Evolutionary conservation across 2,329 filamentous ascomycete genomes (phyloP).

Genomic region (Sclerotinia nivalis): DNA sequence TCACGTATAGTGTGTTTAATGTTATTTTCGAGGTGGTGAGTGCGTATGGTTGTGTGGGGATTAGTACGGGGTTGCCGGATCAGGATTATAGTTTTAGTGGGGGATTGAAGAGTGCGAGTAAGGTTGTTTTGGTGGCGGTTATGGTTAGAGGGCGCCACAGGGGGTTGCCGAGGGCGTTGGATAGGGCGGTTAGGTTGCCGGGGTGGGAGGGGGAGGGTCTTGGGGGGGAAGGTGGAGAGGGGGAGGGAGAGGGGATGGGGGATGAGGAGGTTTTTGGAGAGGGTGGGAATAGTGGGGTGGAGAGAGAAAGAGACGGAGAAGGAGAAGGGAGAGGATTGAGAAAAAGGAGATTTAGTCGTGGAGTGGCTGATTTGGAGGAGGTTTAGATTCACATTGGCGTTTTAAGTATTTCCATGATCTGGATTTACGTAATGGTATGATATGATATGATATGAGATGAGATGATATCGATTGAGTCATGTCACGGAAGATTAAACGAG

Average conservation of each 20-base stretch:
- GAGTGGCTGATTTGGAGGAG: background rate
- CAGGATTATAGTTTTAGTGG: slow-evolving; percentile 57
- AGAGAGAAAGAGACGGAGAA: background rate
- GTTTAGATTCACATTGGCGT: too few species aligned
- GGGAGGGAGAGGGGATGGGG: background rate
- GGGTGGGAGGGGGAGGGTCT: slow-evolving; percentile 23
- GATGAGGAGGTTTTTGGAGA: background rate
- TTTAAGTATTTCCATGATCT: too few species aligned
- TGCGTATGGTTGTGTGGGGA: slow-evolving; percentile 62
- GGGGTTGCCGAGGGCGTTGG: slow-evolving; percentile 57
- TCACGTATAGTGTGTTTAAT: slow-evolving; percentile 59
- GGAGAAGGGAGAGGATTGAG: background rate
- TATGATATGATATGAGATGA: background rate
- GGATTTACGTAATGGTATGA: background rate
- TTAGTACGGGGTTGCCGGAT: slow-evolving; percentile 57
- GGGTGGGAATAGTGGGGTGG: too few species aligned
- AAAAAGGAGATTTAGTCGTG: slow-evolving; percentile 9
- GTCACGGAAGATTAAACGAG: background rate
- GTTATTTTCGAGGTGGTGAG: slow-evolving; percentile 59
- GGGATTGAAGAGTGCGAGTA: slow-evolving; percentile 55
- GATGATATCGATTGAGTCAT: background rate
- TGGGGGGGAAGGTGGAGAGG: slow-evolving; percentile 13
- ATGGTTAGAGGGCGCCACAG: slow-evolving; percentile 58
- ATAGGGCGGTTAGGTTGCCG: slow-evolving; percentile 53
- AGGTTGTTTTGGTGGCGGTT: slow-evolving; percentile 58